Conservation (phyloP, 768 basidiomycete genomes). For the Lentinula aciculospora region DNA sequence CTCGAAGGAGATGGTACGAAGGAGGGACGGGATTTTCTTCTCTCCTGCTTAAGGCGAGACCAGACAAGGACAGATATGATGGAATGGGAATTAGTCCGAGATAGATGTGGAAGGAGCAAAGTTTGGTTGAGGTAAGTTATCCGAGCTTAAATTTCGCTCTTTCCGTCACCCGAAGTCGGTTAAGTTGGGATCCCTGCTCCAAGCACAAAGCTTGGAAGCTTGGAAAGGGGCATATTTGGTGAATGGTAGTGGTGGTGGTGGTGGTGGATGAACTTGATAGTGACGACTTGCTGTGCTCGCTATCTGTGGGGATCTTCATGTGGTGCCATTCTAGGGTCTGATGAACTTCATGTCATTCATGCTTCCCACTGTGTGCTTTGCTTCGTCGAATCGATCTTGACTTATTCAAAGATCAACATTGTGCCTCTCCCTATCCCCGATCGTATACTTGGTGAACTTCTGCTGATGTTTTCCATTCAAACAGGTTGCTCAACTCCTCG, state of each 20-base stretch:
- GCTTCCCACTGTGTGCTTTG: neutral
- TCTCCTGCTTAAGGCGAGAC: conserved; percentile 41
- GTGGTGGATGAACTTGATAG: neutral
- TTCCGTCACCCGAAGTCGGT: neutral
- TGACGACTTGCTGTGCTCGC: neutral
- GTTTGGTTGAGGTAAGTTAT: conserved; percentile 58
- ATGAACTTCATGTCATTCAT: neutral
- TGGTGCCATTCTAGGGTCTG: neutral
- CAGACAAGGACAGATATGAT: conserved; percentile 28
- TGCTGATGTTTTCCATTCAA: neutral
- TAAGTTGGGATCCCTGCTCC: neutral
- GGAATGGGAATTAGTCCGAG: conserved; percentile 54
- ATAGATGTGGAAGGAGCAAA: conserved; percentile 52
- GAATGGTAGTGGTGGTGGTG: neutral
- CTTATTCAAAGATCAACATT: neutral
- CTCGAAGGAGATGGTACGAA: conserved; percentile 74
- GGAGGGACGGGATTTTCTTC: conserved; percentile 51
- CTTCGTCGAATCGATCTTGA: neutral
- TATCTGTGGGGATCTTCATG: neutral
- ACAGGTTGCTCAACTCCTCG: conserved; percentile 5
- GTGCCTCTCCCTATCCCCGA: neutral
- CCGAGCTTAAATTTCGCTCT: neutral
- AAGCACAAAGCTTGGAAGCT: no score
- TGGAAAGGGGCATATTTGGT: no score
- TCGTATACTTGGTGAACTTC: neutral